phyloP scores from a whole-genome alignment of 495 filamentous ascomycete genomes.

The Letharia columbiana region DNA sequence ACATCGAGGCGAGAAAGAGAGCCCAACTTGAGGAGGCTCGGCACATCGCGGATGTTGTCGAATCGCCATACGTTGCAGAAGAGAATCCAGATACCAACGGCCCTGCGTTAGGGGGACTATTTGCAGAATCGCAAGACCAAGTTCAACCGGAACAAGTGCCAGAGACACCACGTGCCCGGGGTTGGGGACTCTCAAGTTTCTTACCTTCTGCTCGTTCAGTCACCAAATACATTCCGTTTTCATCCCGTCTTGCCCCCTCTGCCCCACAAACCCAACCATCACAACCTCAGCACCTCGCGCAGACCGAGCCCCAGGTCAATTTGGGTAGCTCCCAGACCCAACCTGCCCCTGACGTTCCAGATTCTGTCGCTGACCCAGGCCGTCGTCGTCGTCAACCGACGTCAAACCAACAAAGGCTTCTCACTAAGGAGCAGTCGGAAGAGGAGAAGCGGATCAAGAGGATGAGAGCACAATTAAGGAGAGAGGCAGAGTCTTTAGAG shows the following conservation, averaged over 20 bases:
- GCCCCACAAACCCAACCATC: neutral
- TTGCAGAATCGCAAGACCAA: neutral
- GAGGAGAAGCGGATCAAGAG: slow-evolving; percentile 10
- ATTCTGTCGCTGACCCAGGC: neutral
- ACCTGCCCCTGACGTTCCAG: neutral
- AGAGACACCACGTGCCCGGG: slow-evolving; percentile 12
- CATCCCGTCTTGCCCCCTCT: neutral
- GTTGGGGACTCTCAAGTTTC: slow-evolving; percentile 9
- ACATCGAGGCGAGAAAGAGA: neutral
- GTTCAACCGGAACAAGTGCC: slow-evolving; percentile 4
- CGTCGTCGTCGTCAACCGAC: neutral
- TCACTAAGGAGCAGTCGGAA: slow-evolving; percentile 10
- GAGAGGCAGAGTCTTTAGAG: slow-evolving; percentile 1
- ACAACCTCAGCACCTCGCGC: slow-evolving; percentile 10
- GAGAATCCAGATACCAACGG: slow-evolving; percentile 1
- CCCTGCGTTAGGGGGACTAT: neutral
- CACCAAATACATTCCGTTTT: slow-evolving; percentile 10
- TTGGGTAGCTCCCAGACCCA: neutral
- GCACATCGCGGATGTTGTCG: neutral
- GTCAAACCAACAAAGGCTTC: neutral
- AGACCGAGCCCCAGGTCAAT: neutral
- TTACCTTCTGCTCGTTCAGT: slow-evolving; percentile 13
- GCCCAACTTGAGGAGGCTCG: neutral
- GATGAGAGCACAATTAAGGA: slow-evolving; percentile 4
- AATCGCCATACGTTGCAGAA: neutral